These are phyloP conservation scores for Pythium rishiriense DNA, from an alignment of 352 stramenopile species.

Conservation along the genomic window DNA sequence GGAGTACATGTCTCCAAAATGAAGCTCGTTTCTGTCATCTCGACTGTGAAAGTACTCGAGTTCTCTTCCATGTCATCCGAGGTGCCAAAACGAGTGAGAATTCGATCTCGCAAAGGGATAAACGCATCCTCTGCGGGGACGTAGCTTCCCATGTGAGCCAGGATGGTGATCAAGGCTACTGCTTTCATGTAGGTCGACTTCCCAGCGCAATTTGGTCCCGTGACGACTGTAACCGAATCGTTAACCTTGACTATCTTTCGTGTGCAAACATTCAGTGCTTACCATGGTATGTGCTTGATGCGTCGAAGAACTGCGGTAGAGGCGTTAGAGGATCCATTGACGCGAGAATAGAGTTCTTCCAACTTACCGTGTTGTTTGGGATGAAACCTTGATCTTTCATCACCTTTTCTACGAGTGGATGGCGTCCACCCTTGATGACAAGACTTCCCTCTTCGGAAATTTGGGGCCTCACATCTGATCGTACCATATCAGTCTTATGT, in stretches of 20 bases:
- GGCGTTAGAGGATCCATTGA: not conserved
- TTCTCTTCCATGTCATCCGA: conserved; percentile 95
- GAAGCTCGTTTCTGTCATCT: conserved; percentile 91
- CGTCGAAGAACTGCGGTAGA: conserved; percentile 27
- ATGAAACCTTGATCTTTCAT: conserved; percentile 79
- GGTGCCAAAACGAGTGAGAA: conserved; percentile 92
- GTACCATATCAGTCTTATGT: not conserved
- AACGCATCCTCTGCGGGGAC: conserved; percentile 81
- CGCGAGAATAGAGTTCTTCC: not conserved
- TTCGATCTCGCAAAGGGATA: conserved; percentile 85
- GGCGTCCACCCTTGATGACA: conserved; percentile 78
- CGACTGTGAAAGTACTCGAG: conserved; percentile 88
- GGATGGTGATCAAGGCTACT: conserved; percentile 86
- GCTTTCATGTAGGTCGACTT: conserved; percentile 91
- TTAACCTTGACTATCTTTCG: not conserved
- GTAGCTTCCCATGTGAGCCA: conserved; percentile 91
- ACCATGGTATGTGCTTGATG: conserved; percentile 28
- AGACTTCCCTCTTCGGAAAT: conserved; percentile 71
- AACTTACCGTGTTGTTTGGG: conserved; percentile 76
- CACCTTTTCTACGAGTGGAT: conserved; percentile 73
- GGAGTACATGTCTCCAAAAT: conserved; percentile 75
- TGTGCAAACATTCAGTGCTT: not conserved
- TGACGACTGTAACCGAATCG: conserved; percentile 63
- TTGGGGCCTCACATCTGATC: conserved; percentile 63
- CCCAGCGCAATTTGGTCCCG: conserved; percentile 88